Base-by-base conservation (phyloP, 176 grass and related monocot genomes). In the Paspalum notatum region DNA sequence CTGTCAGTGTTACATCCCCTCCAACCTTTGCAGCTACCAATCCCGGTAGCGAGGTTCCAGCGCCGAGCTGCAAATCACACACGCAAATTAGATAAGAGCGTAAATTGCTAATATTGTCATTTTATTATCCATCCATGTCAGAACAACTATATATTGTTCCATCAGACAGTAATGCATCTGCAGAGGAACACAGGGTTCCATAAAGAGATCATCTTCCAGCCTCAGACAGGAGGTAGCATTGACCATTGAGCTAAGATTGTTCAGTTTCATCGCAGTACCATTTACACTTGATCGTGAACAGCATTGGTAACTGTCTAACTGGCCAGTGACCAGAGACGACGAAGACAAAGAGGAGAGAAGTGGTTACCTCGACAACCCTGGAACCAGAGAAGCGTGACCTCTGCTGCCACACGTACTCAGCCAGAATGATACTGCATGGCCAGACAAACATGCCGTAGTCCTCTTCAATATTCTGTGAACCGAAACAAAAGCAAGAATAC, bases 371-470 rank as follows among this genome's bases (percentile, higher is more conserved):
- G 39, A 97, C 82, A 50, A 97, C 94, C 12, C 58, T 88, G 21
- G 27, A 74, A 59, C 57, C 22, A 67, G 80, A 75, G 78, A 94
- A 94, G 1, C 89, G 85, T 14, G 84, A 60, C 38, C 63, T 86
- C 58, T 97, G 91, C 55, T 92, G 94, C 91, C 94, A 94, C 26
- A 97, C 83, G 40, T 92, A 94, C 71, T 97, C 94, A 1, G 90
- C 83, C 20, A 97, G 91, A 66, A 97, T 89, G 79, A 86, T 69
- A 51, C 91, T 90, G 79, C 91, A 92, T 32, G 85, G 89, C 94
- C 91, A 97, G 56, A 97, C 94, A 74, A 97, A 97, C 94, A 97
- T 92, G 38, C 87, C 91, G 17, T 97, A 97, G 27, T 97, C 94
- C 40, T 97, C 94, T 66, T 89, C 55, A 17, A 92, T 88, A 42